Conservation (phyloP, 176 grass and related monocot genomes). For the Oryza glumipatula region DNA sequence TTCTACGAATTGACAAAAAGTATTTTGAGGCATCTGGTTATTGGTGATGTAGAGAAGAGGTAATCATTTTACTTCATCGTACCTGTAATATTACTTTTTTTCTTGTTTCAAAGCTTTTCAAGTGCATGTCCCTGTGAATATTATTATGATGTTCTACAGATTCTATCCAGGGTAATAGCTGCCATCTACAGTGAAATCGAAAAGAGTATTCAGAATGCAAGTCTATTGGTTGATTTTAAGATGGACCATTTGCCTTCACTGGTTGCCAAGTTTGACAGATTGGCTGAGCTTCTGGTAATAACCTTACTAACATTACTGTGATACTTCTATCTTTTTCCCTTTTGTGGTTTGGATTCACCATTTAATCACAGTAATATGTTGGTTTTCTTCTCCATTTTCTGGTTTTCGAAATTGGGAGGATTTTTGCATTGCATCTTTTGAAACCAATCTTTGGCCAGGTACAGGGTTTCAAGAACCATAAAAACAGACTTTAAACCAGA, state of each 20-base stretch:
- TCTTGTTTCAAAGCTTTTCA: slow-evolving; percentile 21
- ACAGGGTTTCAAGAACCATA: background rate
- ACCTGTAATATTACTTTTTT: background rate
- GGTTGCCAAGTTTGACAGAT: slow-evolving; percentile 58
- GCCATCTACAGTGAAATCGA: slow-evolving; percentile 66
- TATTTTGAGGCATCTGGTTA: slow-evolving; percentile 71
- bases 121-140: slow-evolving; percentile 43
- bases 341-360: background rate
- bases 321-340: slow-evolving; percentile 17
- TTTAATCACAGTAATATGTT: background rate
- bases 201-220: slow-evolving; percentile 74
- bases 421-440: background rate
- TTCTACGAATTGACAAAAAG: slow-evolving; percentile 69
- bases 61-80: slow-evolving; percentile 45
- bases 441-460: background rate
- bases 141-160: slow-evolving; percentile 51
- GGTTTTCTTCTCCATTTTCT: slow-evolving; percentile 3
- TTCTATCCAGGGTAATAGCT: slow-evolving; percentile 68
- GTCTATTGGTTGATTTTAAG: slow-evolving; percentile 69
- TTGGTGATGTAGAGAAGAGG: slow-evolving; percentile 76
- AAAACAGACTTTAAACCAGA: background rate
- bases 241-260: slow-evolving; percentile 70
- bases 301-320: slow-evolving; percentile 31
- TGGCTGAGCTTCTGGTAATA: slow-evolving; percentile 79
- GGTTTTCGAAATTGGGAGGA: background rate